Conservation (phyloP, 352 stramenopile species). For the Phytopythium vexans region DNA sequence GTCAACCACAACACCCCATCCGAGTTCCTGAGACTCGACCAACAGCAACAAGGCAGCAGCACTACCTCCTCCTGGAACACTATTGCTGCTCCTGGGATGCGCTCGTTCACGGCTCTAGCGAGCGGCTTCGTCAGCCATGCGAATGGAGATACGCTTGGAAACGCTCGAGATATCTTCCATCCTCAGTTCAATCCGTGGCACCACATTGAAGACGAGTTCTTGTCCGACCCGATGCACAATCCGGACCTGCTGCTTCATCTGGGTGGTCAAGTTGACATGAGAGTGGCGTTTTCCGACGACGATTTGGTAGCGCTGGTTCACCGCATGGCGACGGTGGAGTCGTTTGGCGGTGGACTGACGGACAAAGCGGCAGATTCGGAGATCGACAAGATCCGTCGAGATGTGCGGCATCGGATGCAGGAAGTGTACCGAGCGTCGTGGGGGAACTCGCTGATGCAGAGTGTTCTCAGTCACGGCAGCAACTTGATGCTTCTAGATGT, state of each 20-base stretch:
- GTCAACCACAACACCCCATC: slow-evolving; percentile 39
- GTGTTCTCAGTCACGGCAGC: slow-evolving; percentile 38
- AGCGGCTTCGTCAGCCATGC: slow-evolving; percentile 20
- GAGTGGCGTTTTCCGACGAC: slow-evolving; percentile 29
- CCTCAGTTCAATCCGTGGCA: slow-evolving; percentile 68
- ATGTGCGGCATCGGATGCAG: slow-evolving; percentile 56
- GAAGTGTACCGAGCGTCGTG: slow-evolving; percentile 66
- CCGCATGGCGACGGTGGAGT: slow-evolving; percentile 9
- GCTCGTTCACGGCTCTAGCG: slow-evolving; percentile 30
- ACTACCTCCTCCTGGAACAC: slow-evolving; percentile 29
- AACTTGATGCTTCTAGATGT: slow-evolving; percentile 76
- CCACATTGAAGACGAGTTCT: slow-evolving; percentile 36
- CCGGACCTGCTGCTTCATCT: slow-evolving; percentile 55
- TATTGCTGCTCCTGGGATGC: slow-evolving; percentile 32
- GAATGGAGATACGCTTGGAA: slow-evolving; percentile 45
- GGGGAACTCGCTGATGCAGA: slow-evolving; percentile 45
- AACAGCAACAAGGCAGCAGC: slow-evolving; percentile 1
- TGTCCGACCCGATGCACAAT: slow-evolving; percentile 51
- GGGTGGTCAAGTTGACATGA: slow-evolving; percentile 62
- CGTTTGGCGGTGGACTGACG: slow-evolving; percentile 1
- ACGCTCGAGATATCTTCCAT: slow-evolving; percentile 21
- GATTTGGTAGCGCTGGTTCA: slow-evolving; percentile 33
- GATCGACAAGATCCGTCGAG: slow-evolving; percentile 14
- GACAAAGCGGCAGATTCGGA: slow-evolving; percentile 14
- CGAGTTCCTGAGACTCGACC: slow-evolving; percentile 13